A percentile compares a stretch with the other conserved stretches of the same genome.
These are phyloP conservation scores for Russula compacta DNA, from an alignment of 768 basidiomycete species.

Conservation along the genomic window DNA sequence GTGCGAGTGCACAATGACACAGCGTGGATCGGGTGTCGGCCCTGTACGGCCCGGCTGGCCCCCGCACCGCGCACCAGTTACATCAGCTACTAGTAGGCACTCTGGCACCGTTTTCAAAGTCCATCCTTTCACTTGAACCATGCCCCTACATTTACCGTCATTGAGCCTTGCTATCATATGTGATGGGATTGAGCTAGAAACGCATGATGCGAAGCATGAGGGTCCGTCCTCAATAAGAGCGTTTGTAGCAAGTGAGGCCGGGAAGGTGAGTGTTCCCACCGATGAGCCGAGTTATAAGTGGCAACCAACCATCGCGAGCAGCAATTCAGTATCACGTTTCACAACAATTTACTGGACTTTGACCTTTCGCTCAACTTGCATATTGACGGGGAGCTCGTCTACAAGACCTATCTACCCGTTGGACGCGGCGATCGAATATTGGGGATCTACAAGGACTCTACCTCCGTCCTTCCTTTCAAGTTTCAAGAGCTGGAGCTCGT, in stretches of 20 bases:
- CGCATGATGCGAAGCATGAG: background rate
- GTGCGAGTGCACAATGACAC: background rate
- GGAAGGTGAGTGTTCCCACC: slow-evolving; percentile 2
- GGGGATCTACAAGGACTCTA: background rate
- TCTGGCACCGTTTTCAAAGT: no score
- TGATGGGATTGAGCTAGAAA: background rate
- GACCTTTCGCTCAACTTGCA: background rate
- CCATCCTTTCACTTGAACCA: background rate
- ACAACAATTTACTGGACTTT: background rate
- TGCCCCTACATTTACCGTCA: background rate
- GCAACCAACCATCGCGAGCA: background rate
- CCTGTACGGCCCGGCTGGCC: no score
- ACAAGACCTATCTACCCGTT: background rate
- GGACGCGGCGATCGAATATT: background rate
- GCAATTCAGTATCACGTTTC: slow-evolving; percentile 1
- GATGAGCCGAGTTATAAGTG: background rate
- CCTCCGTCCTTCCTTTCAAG: slow-evolving; percentile 3
- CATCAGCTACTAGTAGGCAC: no score
- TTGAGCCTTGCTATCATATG: slow-evolving; percentile 2
- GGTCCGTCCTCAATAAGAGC: background rate
- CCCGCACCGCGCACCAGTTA: no score
- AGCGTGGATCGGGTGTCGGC: background rate
- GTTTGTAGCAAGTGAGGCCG: slow-evolving; percentile 7
- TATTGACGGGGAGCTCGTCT: background rate
- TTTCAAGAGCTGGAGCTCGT: slow-evolving; percentile 8